These are phyloP conservation scores for Cladosporium sp. DNA, from an alignment of 2,329 filamentous ascomycete genomes.

Conservation along the genomic window DNA sequence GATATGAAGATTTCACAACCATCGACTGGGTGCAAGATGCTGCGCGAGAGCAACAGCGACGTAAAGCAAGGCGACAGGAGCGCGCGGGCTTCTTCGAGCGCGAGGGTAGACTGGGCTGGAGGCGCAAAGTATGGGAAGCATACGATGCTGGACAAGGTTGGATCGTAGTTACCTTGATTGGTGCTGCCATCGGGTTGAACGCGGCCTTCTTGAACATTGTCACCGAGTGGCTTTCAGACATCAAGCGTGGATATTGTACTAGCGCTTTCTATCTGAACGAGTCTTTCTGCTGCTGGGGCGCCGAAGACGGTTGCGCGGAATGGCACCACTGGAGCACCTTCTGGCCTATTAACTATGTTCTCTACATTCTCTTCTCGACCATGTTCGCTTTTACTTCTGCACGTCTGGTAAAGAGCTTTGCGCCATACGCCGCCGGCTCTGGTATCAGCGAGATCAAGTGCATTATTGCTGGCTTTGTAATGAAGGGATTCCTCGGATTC, in stretches of 20 bases:
- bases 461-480: constrained; percentile 97
- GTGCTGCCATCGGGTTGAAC: constrained; percentile 88
- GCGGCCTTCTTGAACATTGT: constrained; percentile 92
- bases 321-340: constrained; percentile 89
- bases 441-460: constrained; percentile 99
- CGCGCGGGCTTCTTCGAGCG: constrained; percentile 71
- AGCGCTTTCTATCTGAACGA: constrained; percentile 97
- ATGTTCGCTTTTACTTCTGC: constrained; percentile 81
- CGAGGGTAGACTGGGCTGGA: constrained; percentile 71
- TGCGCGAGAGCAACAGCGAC: constrained; percentile 79
- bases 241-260: constrained; percentile 93
- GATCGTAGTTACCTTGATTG: constrained; percentile 94
- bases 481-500: constrained; percentile 94
- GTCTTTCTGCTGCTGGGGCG: constrained; percentile 96
- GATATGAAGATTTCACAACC: constrained; percentile 97
- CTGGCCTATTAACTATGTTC: constrained; percentile 74
- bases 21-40: constrained; percentile 99
- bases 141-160: constrained; percentile 97
- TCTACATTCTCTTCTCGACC: constrained; percentile 79
- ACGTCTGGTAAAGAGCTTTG: constrained; percentile 82
- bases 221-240: constrained; percentile 94
- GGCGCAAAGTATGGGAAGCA: constrained; percentile 75
- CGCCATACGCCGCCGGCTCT: constrained; percentile 92
- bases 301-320: constrained; percentile 81
- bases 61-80: constrained; percentile 72